Conservation (phyloP, 345 rosid genomes). For the Linum lewisii region DNA sequence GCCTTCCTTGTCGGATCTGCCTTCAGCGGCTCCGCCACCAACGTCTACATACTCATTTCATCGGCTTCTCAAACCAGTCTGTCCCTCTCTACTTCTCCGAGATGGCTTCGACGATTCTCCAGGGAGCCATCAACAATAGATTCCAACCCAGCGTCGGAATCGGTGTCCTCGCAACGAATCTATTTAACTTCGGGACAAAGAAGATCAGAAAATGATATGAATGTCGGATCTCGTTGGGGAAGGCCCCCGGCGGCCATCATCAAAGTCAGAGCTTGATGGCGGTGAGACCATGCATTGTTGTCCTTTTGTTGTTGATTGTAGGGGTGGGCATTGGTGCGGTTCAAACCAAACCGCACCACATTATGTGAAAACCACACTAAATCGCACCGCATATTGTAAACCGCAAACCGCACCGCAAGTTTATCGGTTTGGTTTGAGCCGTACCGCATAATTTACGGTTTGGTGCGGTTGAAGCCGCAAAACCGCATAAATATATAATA, state of each 20-base stretch:
- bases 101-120: slow-evolving; percentile 66
- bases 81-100: slow-evolving; percentile 73
- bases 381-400: too few species aligned
- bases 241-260: slow-evolving; percentile 55
- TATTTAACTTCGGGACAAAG: slow-evolving; percentile 50
- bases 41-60: slow-evolving; percentile 45
- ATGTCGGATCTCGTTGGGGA: slow-evolving; percentile 63
- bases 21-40: too few species aligned
- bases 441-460: too few species aligned
- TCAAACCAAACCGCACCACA: too few species aligned
- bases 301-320: too few species aligned
- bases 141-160: slow-evolving; percentile 57
- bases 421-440: too few species aligned
- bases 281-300: too few species aligned
- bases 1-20: slow-evolving; percentile 53
- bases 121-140: slow-evolving; percentile 73
- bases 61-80: slow-evolving; percentile 75
- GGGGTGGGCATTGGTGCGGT: too few species aligned
- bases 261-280: slow-evolving; percentile 46
- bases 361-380: too few species aligned
- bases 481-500: too few species aligned
- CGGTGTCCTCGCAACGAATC: slow-evolving; percentile 47
- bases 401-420: too few species aligned
- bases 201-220: slow-evolving; percentile 58
- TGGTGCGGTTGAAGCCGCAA: too few species aligned